Percentiles rank a stretch among this genome's conserved stretches.
Evolutionary conservation across 441 rosid genomes (phyloP).

Genomic region (Cnidoscolus chayamansa): DNA sequence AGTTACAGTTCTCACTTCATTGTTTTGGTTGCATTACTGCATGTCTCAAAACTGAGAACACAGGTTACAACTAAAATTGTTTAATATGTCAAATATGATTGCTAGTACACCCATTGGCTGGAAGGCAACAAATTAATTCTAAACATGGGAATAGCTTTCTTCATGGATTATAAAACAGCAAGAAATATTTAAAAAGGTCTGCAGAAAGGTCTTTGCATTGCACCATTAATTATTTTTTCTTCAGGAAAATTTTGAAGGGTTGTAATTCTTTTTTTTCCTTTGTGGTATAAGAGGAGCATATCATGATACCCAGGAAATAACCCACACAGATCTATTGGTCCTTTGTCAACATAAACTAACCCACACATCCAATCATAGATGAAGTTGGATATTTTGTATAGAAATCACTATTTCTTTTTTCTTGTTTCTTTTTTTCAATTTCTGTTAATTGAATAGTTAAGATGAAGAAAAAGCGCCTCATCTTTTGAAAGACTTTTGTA

Average conservation of each 20-base stretch:
- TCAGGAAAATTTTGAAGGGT: neutral
- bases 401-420: neutral
- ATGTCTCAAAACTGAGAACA: neutral
- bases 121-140: neutral
- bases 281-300: neutral
- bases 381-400: neutral
- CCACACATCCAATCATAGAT: neutral
- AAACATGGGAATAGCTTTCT: neutral
- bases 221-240: neutral
- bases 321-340: neutral
- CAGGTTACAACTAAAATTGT: neutral
- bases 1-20: neutral
- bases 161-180: neutral
- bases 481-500: slow-evolving; percentile 4
- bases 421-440: neutral
- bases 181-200: neutral
- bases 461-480: neutral
- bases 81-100: neutral
- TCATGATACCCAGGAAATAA: neutral
- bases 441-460: neutral
- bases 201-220: neutral
- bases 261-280: neutral
- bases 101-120: neutral
- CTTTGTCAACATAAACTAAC: neutral
- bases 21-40: neutral